These are phyloP conservation scores for Alternaria alternata DNA, from an alignment of 2,329 filamentous ascomycete genomes.

Conservation along the genomic window DNA sequence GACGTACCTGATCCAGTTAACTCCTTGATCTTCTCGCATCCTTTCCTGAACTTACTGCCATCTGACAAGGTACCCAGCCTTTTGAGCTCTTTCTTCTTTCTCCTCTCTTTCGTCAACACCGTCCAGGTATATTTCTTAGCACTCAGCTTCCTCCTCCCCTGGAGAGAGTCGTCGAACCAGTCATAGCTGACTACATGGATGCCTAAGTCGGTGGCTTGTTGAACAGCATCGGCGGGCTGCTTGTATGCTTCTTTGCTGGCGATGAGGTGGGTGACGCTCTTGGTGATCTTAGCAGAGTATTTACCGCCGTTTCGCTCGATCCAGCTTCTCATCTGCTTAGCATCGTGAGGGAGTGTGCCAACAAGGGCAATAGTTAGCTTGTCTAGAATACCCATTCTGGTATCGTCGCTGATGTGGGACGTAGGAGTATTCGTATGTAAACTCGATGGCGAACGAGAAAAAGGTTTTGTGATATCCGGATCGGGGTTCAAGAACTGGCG, in stretches of 20 bases:
- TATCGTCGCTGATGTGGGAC: neutral
- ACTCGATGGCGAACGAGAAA: neutral
- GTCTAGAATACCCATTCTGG: conserved; percentile 58
- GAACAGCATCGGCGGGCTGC: conserved; percentile 49
- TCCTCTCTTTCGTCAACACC: conserved; percentile 36
- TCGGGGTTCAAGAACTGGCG: neutral
- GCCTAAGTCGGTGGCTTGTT: conserved; percentile 26
- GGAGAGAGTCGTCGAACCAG: conserved; percentile 61
- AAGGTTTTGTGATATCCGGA: neutral
- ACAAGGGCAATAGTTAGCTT: conserved; percentile 64
- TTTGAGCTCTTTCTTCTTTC: conserved; percentile 43
- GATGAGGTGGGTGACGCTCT: conserved; percentile 75
- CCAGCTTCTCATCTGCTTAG: conserved; percentile 71
- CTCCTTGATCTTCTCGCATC: conserved; percentile 38
- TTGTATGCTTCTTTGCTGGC: conserved; percentile 69
- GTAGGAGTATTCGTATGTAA: neutral
- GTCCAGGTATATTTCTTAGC: conserved; percentile 50
- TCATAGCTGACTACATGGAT: conserved; percentile 52
- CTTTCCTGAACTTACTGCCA: conserved; percentile 44
- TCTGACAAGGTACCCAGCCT: conserved; percentile 35
- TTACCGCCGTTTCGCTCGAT: conserved; percentile 68
- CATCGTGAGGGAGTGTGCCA: conserved; percentile 62
- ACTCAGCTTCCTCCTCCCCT: conserved; percentile 37
- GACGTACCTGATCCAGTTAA: conserved; percentile 52
- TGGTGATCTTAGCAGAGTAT: conserved; percentile 61